phyloP scores from a whole-genome alignment of 2,329 filamentous ascomycete genomes.

The Botryotinia calthae region DNA sequence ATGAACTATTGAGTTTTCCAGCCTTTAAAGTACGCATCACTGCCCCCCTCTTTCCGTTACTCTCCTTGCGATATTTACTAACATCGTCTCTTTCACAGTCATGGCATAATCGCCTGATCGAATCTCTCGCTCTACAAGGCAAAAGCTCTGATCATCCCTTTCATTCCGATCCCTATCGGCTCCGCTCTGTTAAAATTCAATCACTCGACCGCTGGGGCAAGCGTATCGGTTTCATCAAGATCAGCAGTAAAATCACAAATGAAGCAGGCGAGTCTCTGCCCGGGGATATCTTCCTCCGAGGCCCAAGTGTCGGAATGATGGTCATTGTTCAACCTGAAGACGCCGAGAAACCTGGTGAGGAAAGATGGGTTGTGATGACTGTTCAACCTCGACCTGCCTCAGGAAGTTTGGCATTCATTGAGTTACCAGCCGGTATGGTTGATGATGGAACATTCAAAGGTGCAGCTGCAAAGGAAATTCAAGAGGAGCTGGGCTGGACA shows the following conservation, averaged over 20 bases:
- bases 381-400: conserved; percentile 57
- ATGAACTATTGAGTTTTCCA: conserved; percentile 46
- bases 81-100: background rate
- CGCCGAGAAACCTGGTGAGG: conserved; percentile 38
- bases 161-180: conserved; percentile 51
- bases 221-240: conserved; percentile 57
- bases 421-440: conserved; percentile 60
- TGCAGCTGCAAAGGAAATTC: conserved; percentile 57
- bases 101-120: conserved; percentile 13
- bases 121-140: conserved; percentile 23
- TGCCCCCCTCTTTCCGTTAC: background rate
- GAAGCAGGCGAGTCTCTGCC: conserved; percentile 49
- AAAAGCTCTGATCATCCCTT: conserved; percentile 47
- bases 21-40: conserved; percentile 47
- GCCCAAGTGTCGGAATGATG: conserved; percentile 60
- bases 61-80: background rate
- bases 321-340: conserved; percentile 48
- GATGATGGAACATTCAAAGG: conserved; percentile 56
- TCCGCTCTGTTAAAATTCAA: conserved; percentile 52
- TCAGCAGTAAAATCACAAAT: conserved; percentile 51
- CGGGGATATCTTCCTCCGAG: conserved; percentile 55
- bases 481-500: conserved; percentile 57
- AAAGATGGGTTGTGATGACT: conserved; percentile 57
- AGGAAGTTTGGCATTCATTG: conserved; percentile 53
- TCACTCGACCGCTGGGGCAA: conserved; percentile 52